A percentile compares a stretch with the other conserved stretches of the same genome.
Conservation (phyloP, 2,329 filamentous ascomycete species). For the Aspergillus unguis region DNA sequence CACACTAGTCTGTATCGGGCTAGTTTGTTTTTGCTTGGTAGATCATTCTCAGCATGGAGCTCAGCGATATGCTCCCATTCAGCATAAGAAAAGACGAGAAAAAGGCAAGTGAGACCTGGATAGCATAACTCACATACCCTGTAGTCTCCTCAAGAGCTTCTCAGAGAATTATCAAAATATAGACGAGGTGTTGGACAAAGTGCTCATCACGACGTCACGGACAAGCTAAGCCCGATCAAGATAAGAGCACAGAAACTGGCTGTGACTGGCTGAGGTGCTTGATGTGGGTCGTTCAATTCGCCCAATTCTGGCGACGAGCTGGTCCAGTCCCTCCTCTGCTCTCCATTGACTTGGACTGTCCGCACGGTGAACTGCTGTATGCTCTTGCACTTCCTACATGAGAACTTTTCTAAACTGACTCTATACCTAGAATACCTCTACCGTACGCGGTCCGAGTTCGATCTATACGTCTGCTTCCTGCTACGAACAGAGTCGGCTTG, state of each 20-base stretch:
- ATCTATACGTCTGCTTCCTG: background rate
- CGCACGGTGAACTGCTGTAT: constrained; percentile 3
- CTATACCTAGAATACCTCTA: background rate
- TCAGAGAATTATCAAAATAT: too few species aligned
- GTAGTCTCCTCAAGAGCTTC: too few species aligned
- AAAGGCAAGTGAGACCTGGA: too few species aligned
- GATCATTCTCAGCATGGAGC: background rate
- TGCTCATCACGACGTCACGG: constrained; percentile 33
- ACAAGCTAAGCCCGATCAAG: constrained; percentile 19
- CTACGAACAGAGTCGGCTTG: background rate
- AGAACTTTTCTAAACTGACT: background rate
- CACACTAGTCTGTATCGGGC: constrained; percentile 7
- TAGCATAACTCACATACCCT: too few species aligned
- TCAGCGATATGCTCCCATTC: too few species aligned
- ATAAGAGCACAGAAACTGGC: background rate
- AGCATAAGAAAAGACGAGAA: too few species aligned
- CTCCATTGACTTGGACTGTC: constrained; percentile 3
- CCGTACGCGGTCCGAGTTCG: constrained; percentile 1
- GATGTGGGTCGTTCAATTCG: constrained; percentile 1
- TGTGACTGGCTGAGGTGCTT: background rate
- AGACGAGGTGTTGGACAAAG: constrained; percentile 5
- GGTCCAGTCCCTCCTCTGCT: background rate
- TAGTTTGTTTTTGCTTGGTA: background rate
- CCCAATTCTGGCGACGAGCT: constrained; percentile 1
- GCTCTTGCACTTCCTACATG: background rate